A percentile compares a stretch with the other conserved stretches of the same genome.
Conservation (phyloP, 768 basidiomycete species). For the Lenzites betulinus region DNA sequence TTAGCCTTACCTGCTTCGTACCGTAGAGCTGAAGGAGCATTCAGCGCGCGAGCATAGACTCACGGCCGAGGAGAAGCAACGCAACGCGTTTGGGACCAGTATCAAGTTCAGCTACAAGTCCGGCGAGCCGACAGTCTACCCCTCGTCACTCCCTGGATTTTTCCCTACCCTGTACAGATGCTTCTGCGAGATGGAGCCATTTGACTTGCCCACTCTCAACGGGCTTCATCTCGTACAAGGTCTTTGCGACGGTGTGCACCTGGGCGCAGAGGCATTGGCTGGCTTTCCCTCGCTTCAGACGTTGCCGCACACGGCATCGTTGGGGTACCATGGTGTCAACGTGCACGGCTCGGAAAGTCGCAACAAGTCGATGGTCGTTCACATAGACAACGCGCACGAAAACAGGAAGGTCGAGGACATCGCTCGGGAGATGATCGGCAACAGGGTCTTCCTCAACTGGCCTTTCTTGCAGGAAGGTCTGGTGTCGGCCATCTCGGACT, state of each 20-base stretch:
- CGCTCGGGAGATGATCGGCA: slow-evolving; percentile 73
- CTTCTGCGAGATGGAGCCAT: slow-evolving; percentile 77
- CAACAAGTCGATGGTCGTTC: slow-evolving; percentile 92
- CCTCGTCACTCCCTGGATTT: slow-evolving; percentile 92
- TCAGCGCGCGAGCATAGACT: slow-evolving; percentile 81
- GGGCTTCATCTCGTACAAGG: slow-evolving; percentile 87
- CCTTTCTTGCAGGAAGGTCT: slow-evolving; percentile 93
- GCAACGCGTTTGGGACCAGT: slow-evolving; percentile 82
- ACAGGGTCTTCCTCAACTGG: slow-evolving; percentile 83
- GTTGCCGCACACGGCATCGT: slow-evolving; percentile 69
- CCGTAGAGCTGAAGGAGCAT: not conserved
- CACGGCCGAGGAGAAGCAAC: slow-evolving; percentile 67
- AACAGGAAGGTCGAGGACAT: slow-evolving; percentile 67
- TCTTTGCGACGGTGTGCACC: slow-evolving; percentile 83
- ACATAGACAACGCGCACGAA: slow-evolving; percentile 77
- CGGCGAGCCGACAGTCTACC: slow-evolving; percentile 66
- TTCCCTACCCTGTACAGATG: slow-evolving; percentile 88
- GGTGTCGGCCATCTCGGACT: slow-evolving; percentile 86
- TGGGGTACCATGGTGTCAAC: slow-evolving; percentile 90
- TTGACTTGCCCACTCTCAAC: slow-evolving; percentile 84
- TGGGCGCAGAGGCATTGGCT: slow-evolving; percentile 84
- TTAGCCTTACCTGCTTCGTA: not conserved
- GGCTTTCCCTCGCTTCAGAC: slow-evolving; percentile 97
- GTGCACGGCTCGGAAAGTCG: slow-evolving; percentile 88
- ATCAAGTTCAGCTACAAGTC: slow-evolving; percentile 76